phyloP scores from a whole-genome alignment of 1,284 basidiomycete genomes.

The Meripilus lineatus region DNA sequence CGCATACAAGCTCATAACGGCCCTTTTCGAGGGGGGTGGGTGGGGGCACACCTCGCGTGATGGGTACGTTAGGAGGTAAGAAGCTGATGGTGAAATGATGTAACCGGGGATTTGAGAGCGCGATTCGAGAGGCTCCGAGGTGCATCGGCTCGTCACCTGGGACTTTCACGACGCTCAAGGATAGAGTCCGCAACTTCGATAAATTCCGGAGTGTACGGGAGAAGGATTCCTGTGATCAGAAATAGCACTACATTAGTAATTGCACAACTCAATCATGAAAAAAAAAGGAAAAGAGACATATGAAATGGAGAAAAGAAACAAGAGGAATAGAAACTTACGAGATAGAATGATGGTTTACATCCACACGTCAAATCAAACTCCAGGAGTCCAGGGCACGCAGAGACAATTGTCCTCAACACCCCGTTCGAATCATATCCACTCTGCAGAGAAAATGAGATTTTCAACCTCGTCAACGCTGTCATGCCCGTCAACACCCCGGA shows the following conservation, averaged over 20 bases:
- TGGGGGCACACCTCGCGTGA: slow-evolving; percentile 14
- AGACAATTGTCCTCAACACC: slow-evolving; percentile 56
- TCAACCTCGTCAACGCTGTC: slow-evolving; percentile 49
- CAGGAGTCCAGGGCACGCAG: slow-evolving; percentile 56
- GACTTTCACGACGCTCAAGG: slow-evolving; percentile 58
- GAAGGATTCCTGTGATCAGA: slow-evolving; percentile 28
- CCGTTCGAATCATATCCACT: slow-evolving; percentile 69
- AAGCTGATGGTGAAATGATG: slow-evolving; percentile 57
- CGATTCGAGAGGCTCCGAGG: slow-evolving; percentile 54
- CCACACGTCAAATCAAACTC: slow-evolving; percentile 60
- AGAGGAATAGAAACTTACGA: slow-evolving; percentile 38
- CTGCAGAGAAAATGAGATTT: slow-evolving; percentile 60
- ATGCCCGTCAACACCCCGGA: slow-evolving; percentile 50
- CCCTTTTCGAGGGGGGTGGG: slow-evolving; percentile 33
- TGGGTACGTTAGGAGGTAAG: slow-evolving; percentile 40
- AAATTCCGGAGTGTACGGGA: slow-evolving; percentile 43
- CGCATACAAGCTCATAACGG: slow-evolving; percentile 45
- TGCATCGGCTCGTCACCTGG: slow-evolving; percentile 58
- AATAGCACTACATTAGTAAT: slow-evolving; percentile 17
- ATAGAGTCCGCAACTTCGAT: slow-evolving; percentile 52
- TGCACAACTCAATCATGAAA: slow-evolving; percentile 1
- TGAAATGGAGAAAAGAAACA: not conserved
- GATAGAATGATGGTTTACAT: slow-evolving; percentile 64
- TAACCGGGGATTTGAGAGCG: slow-evolving; percentile 59
- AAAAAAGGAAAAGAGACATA: not conserved